These are phyloP conservation scores for Talaromyces sp. DNA, from an alignment of 2,329 filamentous ascomycete genomes.

Conservation along the genomic window DNA sequence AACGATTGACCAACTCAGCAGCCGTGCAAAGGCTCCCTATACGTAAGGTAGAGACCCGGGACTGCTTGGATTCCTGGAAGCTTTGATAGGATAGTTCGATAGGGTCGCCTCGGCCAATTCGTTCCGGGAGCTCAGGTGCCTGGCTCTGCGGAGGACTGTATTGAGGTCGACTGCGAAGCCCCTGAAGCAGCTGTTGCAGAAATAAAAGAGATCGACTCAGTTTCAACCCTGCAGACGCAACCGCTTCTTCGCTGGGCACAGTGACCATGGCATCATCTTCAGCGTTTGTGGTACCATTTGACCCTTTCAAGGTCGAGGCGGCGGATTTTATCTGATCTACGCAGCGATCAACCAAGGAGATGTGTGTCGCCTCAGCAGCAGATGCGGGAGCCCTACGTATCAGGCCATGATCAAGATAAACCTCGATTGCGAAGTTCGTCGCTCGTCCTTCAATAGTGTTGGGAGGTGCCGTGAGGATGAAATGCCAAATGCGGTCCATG, in stretches of 20 bases:
- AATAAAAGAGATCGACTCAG: constrained; percentile 70
- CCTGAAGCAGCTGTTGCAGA: constrained; percentile 65
- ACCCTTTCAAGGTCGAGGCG: constrained; percentile 57
- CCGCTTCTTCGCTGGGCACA: constrained; percentile 50
- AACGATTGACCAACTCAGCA: constrained; percentile 64
- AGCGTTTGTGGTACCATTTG: constrained; percentile 45
- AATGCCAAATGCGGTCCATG: constrained; percentile 75
- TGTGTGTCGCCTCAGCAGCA: constrained; percentile 60
- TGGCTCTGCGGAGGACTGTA: constrained; percentile 62
- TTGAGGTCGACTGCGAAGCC: constrained; percentile 52
- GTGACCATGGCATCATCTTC: constrained; percentile 57
- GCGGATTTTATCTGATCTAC: constrained; percentile 66
- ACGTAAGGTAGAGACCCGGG: constrained; percentile 60
- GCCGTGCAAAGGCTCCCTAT: constrained; percentile 72
- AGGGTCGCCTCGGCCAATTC: constrained; percentile 60
- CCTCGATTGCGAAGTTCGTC: constrained; percentile 68
- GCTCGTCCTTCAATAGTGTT: constrained; percentile 66
- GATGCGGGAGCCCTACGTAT: constrained; percentile 44
- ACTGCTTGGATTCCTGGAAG: constrained; percentile 62
- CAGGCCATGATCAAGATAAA: constrained; percentile 62
- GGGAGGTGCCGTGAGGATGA: constrained; percentile 68
- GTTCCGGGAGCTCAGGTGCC: constrained; percentile 56
- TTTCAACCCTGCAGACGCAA: constrained; percentile 57
- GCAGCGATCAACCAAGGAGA: constrained; percentile 71
- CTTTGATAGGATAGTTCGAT: constrained; percentile 72